Evolutionary conservation across 208 protist genomes (phyloP).

Genomic region (Trypanosoma avium): DNA sequence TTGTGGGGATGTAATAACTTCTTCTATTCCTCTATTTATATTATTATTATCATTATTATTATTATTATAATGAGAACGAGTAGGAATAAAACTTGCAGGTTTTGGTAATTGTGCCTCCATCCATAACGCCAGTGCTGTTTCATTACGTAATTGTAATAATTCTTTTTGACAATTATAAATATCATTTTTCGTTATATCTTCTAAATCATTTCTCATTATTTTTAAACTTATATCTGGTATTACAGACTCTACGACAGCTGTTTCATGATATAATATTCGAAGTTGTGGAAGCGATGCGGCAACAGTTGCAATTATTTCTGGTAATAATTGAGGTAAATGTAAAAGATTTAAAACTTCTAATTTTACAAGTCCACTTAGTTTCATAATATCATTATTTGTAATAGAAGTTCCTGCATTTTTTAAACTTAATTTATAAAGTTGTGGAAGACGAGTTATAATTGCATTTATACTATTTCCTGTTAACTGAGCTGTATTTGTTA

Average conservation of each 20-base stretch:
- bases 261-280: constrained; percentile 33
- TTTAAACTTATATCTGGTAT: too few species aligned
- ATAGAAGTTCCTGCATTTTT: constrained; percentile 28
- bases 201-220: constrained; percentile 24
- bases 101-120: constrained; percentile 38
- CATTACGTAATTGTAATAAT: constrained; percentile 32
- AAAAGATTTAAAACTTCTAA: constrained; percentile 37
- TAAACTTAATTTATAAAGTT: constrained; percentile 28
- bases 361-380: constrained; percentile 13
- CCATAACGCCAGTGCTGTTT: constrained; percentile 30
- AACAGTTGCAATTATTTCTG: constrained; percentile 18
- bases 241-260: constrained; percentile 12
- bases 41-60: too few species aligned
- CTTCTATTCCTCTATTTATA: not conserved
- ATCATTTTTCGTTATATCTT: constrained; percentile 18
- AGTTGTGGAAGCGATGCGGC: constrained; percentile 15
- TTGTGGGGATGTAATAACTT: constrained; percentile 2
- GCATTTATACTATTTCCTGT: constrained; percentile 16
- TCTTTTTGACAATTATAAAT: constrained; percentile 21
- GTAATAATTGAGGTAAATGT: constrained; percentile 14
- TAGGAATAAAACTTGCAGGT: constrained; percentile 13
- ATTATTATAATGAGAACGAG: too few species aligned
- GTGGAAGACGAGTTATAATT: constrained; percentile 14
- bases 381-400: constrained; percentile 9
- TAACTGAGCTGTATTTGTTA: constrained; percentile 25